Evolutionary conservation across 441 rosid genomes (phyloP).

Genomic region (Bruguiera hainesii): DNA sequence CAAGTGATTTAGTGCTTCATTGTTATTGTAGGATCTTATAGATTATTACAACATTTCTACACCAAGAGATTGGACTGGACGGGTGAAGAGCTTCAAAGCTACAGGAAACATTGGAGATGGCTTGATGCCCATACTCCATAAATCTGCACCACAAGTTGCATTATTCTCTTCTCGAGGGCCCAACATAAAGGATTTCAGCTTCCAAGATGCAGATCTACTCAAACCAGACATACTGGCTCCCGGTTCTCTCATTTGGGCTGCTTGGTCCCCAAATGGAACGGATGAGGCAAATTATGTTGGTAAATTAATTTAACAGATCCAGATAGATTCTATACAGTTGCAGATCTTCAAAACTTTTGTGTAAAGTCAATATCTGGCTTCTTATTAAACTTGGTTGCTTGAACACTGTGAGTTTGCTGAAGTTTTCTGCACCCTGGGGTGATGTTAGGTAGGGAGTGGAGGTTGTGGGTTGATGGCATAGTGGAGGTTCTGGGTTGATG

Average conservation of each 20-base stretch:
- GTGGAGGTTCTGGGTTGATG: not conserved
- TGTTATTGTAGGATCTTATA: constrained; percentile 71
- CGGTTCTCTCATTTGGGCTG: constrained; percentile 97
- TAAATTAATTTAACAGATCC: constrained; percentile 28
- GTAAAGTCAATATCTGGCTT: not conserved
- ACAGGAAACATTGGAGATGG: constrained; percentile 93
- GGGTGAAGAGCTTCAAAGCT: constrained; percentile 83
- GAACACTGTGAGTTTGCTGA: constrained; percentile 8
- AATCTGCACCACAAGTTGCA: constrained; percentile 98
- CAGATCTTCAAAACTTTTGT: not conserved
- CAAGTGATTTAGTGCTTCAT: constrained; percentile 10
- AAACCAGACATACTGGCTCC: constrained; percentile 99
- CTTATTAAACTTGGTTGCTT: constrained; percentile 2
- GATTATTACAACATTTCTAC: constrained; percentile 89
- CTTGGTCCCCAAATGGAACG: constrained; percentile 97
- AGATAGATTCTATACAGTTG: not conserved
- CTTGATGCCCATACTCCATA: constrained; percentile 84
- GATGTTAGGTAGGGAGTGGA: not conserved
- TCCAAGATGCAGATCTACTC: constrained; percentile 96
- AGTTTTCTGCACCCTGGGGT: constrained; percentile 5
- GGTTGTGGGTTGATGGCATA: not conserved
- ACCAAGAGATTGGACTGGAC: constrained; percentile 91
- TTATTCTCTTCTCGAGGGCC: constrained; percentile 97
- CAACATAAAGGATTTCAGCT: constrained; percentile 87
- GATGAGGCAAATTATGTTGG: constrained; percentile 89